Conservation (phyloP, 176 grass and related monocot genomes). For the Ensete ventricosum region DNA sequence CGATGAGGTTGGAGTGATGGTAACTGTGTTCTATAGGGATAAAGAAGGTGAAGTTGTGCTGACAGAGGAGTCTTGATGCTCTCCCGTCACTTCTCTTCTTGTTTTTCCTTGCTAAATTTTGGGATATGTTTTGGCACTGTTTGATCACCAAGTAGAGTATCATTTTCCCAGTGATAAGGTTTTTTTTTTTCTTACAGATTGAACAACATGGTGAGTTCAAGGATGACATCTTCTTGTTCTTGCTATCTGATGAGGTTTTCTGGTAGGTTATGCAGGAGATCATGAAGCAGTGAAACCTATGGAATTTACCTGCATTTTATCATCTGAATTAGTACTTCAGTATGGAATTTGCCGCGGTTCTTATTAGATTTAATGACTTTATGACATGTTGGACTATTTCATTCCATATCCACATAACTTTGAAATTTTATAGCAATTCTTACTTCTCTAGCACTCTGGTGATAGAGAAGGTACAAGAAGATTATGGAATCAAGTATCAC, state of each 20-base stretch:
- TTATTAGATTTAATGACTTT: neutral
- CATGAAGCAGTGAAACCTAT: neutral
- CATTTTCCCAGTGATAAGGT: neutral
- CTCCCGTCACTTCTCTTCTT: neutral
- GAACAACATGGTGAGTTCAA: neutral
- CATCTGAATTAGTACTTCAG: neutral
- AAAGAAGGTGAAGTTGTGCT: neutral
- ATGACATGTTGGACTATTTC: too few relatives aligned
- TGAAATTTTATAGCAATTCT: too few relatives aligned
- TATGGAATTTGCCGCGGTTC: neutral
- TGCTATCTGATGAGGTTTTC: neutral
- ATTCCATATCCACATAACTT: too few relatives aligned
- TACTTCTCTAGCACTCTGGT: too few relatives aligned
- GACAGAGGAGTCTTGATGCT: neutral
- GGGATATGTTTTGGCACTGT: neutral
- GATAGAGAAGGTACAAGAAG: too few relatives aligned
- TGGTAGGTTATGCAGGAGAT: neutral
- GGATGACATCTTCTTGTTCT: neutral
- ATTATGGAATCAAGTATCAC: too few relatives aligned
- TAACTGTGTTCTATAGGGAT: neutral
- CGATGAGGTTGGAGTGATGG: neutral
- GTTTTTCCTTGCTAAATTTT: neutral
- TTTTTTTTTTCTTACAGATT: neutral
- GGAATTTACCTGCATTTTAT: neutral
- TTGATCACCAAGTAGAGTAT: neutral